A percentile compares a stretch with the other conserved stretches of the same genome.
These are phyloP conservation scores for Candida ascalaphidarum DNA, from an alignment of 805 yeast species.

Conservation along the genomic window DNA sequence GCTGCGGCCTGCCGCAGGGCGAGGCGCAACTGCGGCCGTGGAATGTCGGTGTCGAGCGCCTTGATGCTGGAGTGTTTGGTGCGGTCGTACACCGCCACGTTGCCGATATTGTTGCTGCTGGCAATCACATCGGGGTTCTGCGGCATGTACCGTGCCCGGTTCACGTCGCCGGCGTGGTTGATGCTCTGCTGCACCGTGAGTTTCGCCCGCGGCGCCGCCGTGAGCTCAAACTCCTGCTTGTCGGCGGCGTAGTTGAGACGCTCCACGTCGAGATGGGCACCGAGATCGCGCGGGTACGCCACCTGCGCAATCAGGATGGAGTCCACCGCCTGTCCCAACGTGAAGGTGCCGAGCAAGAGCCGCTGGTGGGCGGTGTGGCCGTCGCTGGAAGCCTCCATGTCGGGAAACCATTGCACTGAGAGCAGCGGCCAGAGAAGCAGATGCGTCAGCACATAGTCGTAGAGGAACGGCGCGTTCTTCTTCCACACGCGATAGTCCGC, in stretches of 20 bases:
- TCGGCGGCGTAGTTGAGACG: slow-evolving; percentile 28
- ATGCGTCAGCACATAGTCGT: slow-evolving; percentile 44
- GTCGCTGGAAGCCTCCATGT: slow-evolving; percentile 13
- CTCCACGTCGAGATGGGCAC: slow-evolving; percentile 27
- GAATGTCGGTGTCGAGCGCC: slow-evolving; percentile 18
- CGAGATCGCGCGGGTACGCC: slow-evolving; percentile 21
- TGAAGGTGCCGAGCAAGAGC: slow-evolving; percentile 10
- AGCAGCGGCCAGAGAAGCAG: slow-evolving; percentile 59
- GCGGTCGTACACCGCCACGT: slow-evolving; percentile 62
- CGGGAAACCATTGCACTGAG: slow-evolving; percentile 58
- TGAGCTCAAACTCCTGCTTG: slow-evolving; percentile 31
- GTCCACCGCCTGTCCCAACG: slow-evolving; percentile 11
- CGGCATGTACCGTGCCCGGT: slow-evolving; percentile 67
- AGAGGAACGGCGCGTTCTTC: slow-evolving; percentile 49
- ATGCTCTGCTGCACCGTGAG: slow-evolving; percentile 45
- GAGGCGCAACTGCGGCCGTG: slow-evolving; percentile 42
- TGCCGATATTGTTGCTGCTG: slow-evolving; percentile 59
- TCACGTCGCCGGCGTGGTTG: slow-evolving; percentile 65
- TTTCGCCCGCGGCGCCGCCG: slow-evolving; percentile 17
- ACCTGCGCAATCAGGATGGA: slow-evolving; percentile 20
- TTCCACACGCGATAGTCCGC: slow-evolving; percentile 48
- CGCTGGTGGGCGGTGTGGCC: slow-evolving; percentile 6
- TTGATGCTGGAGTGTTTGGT: slow-evolving; percentile 57
- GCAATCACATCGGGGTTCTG: slow-evolving; percentile 82
- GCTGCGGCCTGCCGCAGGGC: slow-evolving; percentile 14